These are phyloP conservation scores for Annulohypoxylon nitens DNA, from an alignment of 495 filamentous ascomycete genomes.

Conservation along the genomic window DNA sequence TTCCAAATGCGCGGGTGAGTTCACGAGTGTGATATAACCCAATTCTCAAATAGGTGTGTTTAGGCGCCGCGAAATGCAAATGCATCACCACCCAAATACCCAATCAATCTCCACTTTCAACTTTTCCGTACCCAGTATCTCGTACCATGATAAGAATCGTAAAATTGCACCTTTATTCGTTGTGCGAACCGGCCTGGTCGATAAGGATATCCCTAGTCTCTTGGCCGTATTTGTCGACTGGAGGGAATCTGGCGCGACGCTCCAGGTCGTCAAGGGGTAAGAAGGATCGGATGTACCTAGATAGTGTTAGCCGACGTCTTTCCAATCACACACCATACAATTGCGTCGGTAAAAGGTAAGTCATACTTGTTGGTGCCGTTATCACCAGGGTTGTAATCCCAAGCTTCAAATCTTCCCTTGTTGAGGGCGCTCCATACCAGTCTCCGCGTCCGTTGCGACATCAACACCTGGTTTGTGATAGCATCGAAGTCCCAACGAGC, in stretches of 20 bases:
- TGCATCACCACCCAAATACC: slow-evolving; percentile 23
- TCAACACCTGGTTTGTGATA: slow-evolving; percentile 76
- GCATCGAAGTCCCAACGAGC: slow-evolving; percentile 78
- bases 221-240: slow-evolving; percentile 70
- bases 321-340: neutral
- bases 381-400: slow-evolving; percentile 82
- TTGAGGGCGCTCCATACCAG: slow-evolving; percentile 81
- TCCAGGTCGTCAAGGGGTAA: slow-evolving; percentile 78
- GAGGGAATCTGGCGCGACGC: slow-evolving; percentile 72
- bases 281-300: slow-evolving; percentile 75
- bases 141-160: slow-evolving; percentile 3
- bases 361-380: slow-evolving; percentile 78
- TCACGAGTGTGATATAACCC: slow-evolving; percentile 1
- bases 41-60: slow-evolving; percentile 10
- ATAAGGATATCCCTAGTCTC: slow-evolving; percentile 56
- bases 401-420: slow-evolving; percentile 74
- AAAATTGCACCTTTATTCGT: slow-evolving; percentile 48
- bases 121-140: neutral
- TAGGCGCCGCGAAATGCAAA: slow-evolving; percentile 33
- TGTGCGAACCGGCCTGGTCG: slow-evolving; percentile 63
- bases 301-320: slow-evolving; percentile 12
- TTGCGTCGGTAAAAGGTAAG: neutral
- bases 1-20: neutral
- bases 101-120: slow-evolving; percentile 11
- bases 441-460: slow-evolving; percentile 77